phyloP scores from a whole-genome alignment of 169 alveolate species.

The Cryptosporidium canis region DNA sequence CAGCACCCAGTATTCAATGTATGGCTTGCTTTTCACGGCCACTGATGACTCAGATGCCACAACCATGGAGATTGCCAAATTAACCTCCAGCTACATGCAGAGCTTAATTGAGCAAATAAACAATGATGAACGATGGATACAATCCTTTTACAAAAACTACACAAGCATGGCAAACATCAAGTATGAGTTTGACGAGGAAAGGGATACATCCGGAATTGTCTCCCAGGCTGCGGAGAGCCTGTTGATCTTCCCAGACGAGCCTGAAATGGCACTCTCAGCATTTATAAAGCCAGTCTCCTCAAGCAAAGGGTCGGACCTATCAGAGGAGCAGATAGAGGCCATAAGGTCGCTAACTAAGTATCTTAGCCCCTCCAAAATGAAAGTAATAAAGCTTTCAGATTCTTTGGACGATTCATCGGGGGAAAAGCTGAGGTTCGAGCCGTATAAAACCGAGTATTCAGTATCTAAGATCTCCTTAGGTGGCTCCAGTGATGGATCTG shows the following conservation, averaged over 20 bases:
- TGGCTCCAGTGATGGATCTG: background rate
- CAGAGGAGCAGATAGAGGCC: background rate
- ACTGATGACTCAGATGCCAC: constrained; percentile 38
- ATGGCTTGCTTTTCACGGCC: constrained; percentile 44
- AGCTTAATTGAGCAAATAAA: constrained; percentile 12
- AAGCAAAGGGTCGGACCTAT: background rate
- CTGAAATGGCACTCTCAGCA: constrained; percentile 67
- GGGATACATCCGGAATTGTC: constrained; percentile 46
- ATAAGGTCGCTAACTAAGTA: background rate
- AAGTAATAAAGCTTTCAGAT: constrained; percentile 36
- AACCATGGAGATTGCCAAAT: constrained; percentile 10
- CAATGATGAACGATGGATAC: constrained; percentile 38
- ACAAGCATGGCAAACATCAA: constrained; percentile 60
- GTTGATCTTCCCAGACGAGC: constrained; percentile 53
- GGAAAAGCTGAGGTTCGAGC: background rate
- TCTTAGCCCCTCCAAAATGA: constrained; percentile 11
- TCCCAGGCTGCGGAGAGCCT: constrained; percentile 67
- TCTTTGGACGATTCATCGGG: background rate
- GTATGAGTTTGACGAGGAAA: constrained; percentile 36
- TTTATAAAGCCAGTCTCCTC: constrained; percentile 9
- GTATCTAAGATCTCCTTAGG: background rate
- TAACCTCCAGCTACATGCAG: constrained; percentile 10
- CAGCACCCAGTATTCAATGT: constrained; percentile 38
- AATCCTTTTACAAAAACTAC: constrained; percentile 29
- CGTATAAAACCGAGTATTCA: constrained; percentile 34